Evolutionary conservation across 2,329 filamentous ascomycete genomes (phyloP).

Genomic region (Hortaea werneckii): DNA sequence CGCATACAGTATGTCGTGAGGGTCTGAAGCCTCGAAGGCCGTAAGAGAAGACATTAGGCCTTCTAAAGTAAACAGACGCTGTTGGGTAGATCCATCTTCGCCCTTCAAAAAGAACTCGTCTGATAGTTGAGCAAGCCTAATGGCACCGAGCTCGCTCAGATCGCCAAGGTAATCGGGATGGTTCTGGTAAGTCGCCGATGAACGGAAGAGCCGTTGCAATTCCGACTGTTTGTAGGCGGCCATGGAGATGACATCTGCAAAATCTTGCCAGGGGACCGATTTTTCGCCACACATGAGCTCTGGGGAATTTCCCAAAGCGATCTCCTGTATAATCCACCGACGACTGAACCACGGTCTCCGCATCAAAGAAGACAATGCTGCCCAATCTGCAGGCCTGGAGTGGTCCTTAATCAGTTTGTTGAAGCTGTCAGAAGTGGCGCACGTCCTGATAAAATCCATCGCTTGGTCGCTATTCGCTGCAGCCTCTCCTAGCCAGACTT

Average conservation of each 20-base stretch:
- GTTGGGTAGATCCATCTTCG: slow-evolving; percentile 10
- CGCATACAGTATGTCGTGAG: slow-evolving; percentile 9
- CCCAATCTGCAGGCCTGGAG: neutral
- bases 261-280: slow-evolving; percentile 9
- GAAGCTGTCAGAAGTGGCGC: neutral
- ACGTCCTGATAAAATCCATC: neutral
- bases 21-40: slow-evolving; percentile 7
- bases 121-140: slow-evolving; percentile 9
- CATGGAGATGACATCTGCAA: slow-evolving; percentile 8
- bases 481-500: neutral
- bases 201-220: slow-evolving; percentile 4
- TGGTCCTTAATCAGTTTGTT: neutral
- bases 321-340: slow-evolving; percentile 1
- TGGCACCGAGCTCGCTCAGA: slow-evolving; percentile 14
- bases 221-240: slow-evolving; percentile 3
- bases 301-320: slow-evolving; percentile 10
- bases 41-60: slow-evolving; percentile 12
- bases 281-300: slow-evolving; percentile 12
- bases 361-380: neutral
- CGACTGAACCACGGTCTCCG: slow-evolving; percentile 1
- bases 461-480: neutral
- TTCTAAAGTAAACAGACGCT: slow-evolving; percentile 16
- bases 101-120: slow-evolving; percentile 15
- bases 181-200: neutral
- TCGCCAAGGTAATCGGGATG: slow-evolving; percentile 11